These are phyloP conservation scores for Infundibulicybe gibba DNA, from an alignment of 768 basidiomycete genomes.

Conservation along the genomic window DNA sequence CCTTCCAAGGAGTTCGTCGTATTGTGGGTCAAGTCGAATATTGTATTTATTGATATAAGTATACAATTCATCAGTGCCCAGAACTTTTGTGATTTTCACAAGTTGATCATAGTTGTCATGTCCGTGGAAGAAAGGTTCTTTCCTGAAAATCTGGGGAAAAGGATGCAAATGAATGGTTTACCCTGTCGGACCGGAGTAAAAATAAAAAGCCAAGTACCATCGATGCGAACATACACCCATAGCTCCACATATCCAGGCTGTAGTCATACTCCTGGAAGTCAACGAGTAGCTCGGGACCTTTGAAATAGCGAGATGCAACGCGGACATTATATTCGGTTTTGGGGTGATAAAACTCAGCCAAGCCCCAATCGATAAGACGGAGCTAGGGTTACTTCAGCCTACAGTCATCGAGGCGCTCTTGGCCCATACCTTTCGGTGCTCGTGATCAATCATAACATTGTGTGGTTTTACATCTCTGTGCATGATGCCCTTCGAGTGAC, in stretches of 20 bases:
- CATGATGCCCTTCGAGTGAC: conserved; percentile 99
- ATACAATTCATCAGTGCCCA: conserved; percentile 94
- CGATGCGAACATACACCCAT: conserved; percentile 98
- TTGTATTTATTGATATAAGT: conserved; percentile 93
- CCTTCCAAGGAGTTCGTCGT: conserved; percentile 92
- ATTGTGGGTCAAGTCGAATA: conserved; percentile 93
- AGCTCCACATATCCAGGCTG: conserved; percentile 98
- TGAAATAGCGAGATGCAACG: conserved; percentile 96
- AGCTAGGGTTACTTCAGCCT: conserved; percentile 35
- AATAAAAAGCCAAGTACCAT: conserved; percentile 75
- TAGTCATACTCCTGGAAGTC: conserved; percentile 99
- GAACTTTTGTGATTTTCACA: conserved; percentile 96
- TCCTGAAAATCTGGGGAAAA: conserved; percentile 88
- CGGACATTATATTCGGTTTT: conserved; percentile 98
- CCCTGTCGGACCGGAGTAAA: background rate
- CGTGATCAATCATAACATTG: conserved; percentile 99
- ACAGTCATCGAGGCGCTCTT: conserved; percentile 1
- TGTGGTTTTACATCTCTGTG: conserved; percentile 98
- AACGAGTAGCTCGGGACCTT: conserved; percentile 93
- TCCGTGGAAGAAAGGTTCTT: conserved; percentile 99
- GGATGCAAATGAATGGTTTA: conserved; percentile 6
- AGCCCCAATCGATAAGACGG: conserved; percentile 96
- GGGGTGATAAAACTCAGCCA: conserved; percentile 98
- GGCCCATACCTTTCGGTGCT: conserved; percentile 82
- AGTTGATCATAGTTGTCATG: conserved; percentile 99